Conservation (phyloP, 2,329 filamentous ascomycete species). For the Talaromyces sp. region DNA sequence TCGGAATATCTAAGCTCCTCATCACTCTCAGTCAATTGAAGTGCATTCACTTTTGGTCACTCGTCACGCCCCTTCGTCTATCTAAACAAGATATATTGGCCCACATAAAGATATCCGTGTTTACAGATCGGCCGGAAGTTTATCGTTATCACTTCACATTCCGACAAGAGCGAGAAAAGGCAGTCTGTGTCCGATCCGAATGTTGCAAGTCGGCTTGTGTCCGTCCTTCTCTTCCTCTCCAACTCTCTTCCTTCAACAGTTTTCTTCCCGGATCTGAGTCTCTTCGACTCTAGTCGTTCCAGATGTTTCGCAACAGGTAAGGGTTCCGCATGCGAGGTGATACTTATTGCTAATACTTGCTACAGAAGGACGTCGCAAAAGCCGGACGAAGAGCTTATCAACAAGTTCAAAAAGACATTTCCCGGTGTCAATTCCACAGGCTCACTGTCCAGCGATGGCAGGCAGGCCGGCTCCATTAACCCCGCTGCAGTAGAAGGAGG, state of each 20-base stretch:
- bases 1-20: background rate
- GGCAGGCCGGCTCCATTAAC: conserved; percentile 38
- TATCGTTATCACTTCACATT: background rate
- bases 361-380: conserved; percentile 72
- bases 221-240: conserved; percentile 15
- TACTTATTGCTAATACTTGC: background rate
- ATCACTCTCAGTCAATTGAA: background rate
- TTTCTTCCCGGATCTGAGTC: conserved; percentile 7
- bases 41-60: background rate
- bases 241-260: conserved; percentile 14
- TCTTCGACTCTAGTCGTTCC: conserved; percentile 15
- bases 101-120: background rate
- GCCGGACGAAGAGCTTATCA: conserved; percentile 76
- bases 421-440: conserved; percentile 61
- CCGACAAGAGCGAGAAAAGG: background rate
- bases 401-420: conserved; percentile 77
- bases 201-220: conserved; percentile 15
- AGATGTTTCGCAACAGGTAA: conserved; percentile 48
- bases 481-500: conserved; percentile 21
- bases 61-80: background rate
- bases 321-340: conserved; percentile 19
- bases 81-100: background rate
- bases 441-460: conserved; percentile 19
- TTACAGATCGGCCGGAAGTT: background rate
- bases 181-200: conserved; percentile 11